Conservation (phyloP, 768 basidiomycete species). For the Cystoderma amianthinum region DNA sequence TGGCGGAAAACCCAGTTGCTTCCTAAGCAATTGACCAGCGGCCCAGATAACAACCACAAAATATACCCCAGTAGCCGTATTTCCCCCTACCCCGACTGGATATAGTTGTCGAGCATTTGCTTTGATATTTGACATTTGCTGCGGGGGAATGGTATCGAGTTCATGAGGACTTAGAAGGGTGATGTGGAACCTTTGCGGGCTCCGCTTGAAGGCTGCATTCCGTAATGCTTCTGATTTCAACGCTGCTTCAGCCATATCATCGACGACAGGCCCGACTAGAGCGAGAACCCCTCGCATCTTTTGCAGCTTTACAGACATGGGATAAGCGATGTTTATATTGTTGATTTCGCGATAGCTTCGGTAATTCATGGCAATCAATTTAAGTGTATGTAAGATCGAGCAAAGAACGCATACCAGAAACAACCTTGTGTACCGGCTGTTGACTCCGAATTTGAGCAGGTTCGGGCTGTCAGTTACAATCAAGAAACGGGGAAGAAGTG, state of each 20-base stretch:
- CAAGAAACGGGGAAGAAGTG: too few relatives aligned
- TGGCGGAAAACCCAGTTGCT: constrained; percentile 37
- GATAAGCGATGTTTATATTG: too few relatives aligned
- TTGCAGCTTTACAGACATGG: constrained; percentile 6
- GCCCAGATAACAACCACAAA: constrained; percentile 53
- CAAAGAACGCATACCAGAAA: too few relatives aligned
- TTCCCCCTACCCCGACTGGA: constrained; percentile 33
- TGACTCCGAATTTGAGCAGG: too few relatives aligned
- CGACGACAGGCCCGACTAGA: constrained; percentile 11
- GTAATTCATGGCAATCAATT: too few relatives aligned
- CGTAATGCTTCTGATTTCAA: constrained; percentile 2
- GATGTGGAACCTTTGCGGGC: constrained; percentile 25
- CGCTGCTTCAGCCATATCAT: constrained; percentile 10
- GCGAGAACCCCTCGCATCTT: constrained; percentile 11
- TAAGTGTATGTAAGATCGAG: too few relatives aligned
- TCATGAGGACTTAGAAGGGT: constrained; percentile 34
- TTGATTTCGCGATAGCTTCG: too few relatives aligned
- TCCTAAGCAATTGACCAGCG: constrained; percentile 42
- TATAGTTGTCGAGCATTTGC: constrained; percentile 23
- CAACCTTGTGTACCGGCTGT: too few relatives aligned
- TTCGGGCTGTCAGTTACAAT: too few relatives aligned
- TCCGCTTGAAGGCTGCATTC: not conserved
- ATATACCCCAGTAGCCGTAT: constrained; percentile 18
- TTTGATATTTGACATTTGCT: constrained; percentile 14
- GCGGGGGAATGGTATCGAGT: constrained; percentile 16